Evolutionary conservation across 192 early-diverging fungal genomes (phyloP).

Genomic region (Coemansia guatemalensis): DNA sequence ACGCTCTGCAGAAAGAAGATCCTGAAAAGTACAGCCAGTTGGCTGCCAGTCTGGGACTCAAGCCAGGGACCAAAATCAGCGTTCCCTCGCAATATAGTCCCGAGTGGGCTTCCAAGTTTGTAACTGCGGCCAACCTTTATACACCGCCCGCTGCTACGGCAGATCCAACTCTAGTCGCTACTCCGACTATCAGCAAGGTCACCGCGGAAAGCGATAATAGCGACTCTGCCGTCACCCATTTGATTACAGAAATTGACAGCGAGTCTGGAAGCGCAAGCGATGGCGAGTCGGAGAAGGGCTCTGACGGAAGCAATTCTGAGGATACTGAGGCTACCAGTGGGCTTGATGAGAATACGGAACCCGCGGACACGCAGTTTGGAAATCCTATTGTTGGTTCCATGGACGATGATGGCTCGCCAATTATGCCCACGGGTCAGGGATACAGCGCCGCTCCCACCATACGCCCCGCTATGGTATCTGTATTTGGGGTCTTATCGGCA

Average conservation of each 20-base stretch:
- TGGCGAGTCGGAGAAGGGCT: background rate
- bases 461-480: background rate
- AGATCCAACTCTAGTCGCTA: background rate
- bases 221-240: too few species aligned
- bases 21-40: conserved; percentile 35
- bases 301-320: background rate
- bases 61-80: conserved; percentile 23
- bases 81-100: conserved; percentile 37
- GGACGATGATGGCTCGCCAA: conserved; percentile 21
- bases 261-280: background rate
- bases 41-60: conserved; percentile 31
- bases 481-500: background rate
- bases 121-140: conserved; percentile 37
- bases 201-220: background rate
- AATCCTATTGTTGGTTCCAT: conserved; percentile 42
- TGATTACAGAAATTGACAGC: background rate
- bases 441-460: conserved; percentile 22
- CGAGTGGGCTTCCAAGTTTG: conserved; percentile 45
- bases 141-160: conserved; percentile 22
- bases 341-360: conserved; percentile 8
- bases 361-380: conserved; percentile 22
- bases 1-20: conserved; percentile 37
- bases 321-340: conserved; percentile 4
- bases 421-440: conserved; percentile 36
- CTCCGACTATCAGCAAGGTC: conserved; percentile 1